Evolutionary conservation across 2,329 filamentous ascomycete genomes (phyloP).

Genomic region (Lachnellula suecica): DNA sequence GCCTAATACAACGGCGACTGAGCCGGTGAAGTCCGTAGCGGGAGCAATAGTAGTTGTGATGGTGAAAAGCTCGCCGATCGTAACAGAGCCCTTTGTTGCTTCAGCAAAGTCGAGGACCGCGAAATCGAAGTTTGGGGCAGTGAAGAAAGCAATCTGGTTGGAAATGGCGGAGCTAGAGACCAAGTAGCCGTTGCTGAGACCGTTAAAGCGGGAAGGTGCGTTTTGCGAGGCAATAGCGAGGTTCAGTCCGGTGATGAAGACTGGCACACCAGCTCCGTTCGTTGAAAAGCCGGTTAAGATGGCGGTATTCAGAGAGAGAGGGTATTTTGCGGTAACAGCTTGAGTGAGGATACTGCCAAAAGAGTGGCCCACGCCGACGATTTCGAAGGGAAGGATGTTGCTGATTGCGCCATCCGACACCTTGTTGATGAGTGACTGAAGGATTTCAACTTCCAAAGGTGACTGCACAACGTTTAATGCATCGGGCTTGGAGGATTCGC

Average conservation of each 20-base stretch:
- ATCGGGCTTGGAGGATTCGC: conserved; percentile 19
- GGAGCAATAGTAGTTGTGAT: not conserved
- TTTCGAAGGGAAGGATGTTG: conserved; percentile 1
- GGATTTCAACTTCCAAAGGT: conserved; percentile 20
- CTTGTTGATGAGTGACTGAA: conserved; percentile 15
- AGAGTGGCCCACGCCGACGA: conserved; percentile 22
- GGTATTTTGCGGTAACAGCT: conserved; percentile 16
- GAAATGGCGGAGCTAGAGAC: not conserved
- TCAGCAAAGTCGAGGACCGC: conserved; percentile 1
- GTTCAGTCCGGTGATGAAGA: not conserved
- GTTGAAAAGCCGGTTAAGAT: conserved; percentile 2
- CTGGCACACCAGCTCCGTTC: not conserved
- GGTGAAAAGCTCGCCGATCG: conserved; percentile 2
- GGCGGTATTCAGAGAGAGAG: conserved; percentile 14
- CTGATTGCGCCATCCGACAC: conserved; percentile 3
- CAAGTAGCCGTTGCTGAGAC: conserved; percentile 1
- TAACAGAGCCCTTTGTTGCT: not conserved
- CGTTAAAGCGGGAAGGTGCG: not conserved
- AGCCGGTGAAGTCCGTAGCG: conserved; percentile 1
- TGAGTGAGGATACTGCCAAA: conserved; percentile 13
- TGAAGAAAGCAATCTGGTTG: conserved; percentile 1
- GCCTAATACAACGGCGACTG: conserved; percentile 1
- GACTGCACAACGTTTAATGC: conserved; percentile 17
- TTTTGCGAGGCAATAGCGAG: not conserved
- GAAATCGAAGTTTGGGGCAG: not conserved